A percentile compares a stretch with the other conserved stretches of the same genome.
phyloP scores from a whole-genome alignment of 192 early-diverging fungal species.

The Cetraspora pellucida region DNA sequence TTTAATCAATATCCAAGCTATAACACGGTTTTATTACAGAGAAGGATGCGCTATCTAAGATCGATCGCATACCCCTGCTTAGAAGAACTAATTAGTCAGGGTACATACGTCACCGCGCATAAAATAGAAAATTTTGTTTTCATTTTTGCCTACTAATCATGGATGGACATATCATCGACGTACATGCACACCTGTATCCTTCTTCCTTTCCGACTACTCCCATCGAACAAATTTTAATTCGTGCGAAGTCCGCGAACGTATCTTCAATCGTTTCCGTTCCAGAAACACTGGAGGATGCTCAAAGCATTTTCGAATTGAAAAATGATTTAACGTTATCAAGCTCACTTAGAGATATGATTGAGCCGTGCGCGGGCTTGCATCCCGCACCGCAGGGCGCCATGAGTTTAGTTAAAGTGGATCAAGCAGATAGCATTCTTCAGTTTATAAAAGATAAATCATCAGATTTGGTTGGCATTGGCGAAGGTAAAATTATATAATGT shows the following conservation, averaged over 20 bases:
- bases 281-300: constrained; percentile 53
- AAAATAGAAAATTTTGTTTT: too few relatives aligned
- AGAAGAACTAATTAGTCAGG: too few relatives aligned
- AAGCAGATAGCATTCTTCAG: constrained; percentile 47
- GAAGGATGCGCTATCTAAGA: too few relatives aligned
- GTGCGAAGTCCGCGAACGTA: constrained; percentile 46
- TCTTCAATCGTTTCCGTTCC: constrained; percentile 53
- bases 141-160: not conserved
- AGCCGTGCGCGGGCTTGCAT: constrained; percentile 54
- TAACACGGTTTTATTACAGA: too few relatives aligned
- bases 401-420: constrained; percentile 41
- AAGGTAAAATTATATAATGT: constrained; percentile 36
- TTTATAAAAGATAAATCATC: constrained; percentile 45
- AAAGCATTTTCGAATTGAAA: constrained; percentile 44
- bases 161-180: constrained; percentile 40
- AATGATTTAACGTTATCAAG: constrained; percentile 28
- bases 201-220: constrained; percentile 45
- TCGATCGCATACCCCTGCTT: too few relatives aligned
- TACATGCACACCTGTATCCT: constrained; percentile 56
- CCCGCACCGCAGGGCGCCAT: constrained; percentile 46
- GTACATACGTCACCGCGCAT: too few relatives aligned
- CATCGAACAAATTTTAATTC: constrained; percentile 34
- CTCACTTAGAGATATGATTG: constrained; percentile 44
- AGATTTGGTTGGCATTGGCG: constrained; percentile 44
- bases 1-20: too few relatives aligned